phyloP scores from a whole-genome alignment of 768 basidiomycete genomes.

The Filobasidium wieringae region DNA sequence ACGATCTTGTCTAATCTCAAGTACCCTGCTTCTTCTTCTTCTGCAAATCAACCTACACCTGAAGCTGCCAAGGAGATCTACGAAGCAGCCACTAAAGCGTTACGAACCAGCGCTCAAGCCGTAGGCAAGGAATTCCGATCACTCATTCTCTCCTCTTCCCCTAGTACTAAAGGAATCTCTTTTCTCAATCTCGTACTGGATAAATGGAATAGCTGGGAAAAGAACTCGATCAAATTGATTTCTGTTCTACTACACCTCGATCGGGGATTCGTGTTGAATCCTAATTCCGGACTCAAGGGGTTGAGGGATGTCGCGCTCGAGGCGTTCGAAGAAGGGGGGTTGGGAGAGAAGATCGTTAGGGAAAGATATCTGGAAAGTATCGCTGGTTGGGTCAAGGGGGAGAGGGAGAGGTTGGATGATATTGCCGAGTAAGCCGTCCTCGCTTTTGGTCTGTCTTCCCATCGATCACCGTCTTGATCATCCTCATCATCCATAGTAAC shows the following conservation, averaged over 20 bases:
- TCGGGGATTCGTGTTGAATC: not conserved
- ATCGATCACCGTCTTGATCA: no score
- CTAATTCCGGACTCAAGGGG: not conserved
- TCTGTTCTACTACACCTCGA: slow-evolving; percentile 5
- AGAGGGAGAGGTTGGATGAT: not conserved
- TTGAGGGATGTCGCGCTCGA: not conserved
- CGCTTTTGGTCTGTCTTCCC: no score
- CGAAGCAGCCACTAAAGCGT: not conserved
- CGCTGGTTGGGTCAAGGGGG: slow-evolving; percentile 1
- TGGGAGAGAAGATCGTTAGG: slow-evolving; percentile 8
- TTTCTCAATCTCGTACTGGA: slow-evolving; percentile 3
- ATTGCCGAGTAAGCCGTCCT: no score
- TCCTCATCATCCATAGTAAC: no score
- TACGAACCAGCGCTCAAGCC: not conserved
- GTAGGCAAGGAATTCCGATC: not conserved
- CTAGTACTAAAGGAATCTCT: not conserved
- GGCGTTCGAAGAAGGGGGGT: slow-evolving; percentile 1
- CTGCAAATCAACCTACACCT: not conserved
- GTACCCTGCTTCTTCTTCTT: not conserved
- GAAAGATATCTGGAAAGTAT: slow-evolving; percentile 2
- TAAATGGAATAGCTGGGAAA: slow-evolving; percentile 7
- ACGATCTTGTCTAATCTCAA: not conserved
- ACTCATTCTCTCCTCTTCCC: not conserved
- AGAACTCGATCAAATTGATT: not conserved
- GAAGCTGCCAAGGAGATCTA: not conserved